Percentiles rank a stretch among this genome's conserved stretches.
Evolutionary conservation across 1,139 yeast species (phyloP).

Genomic region (Saccharomycopsis hybrid): DNA sequence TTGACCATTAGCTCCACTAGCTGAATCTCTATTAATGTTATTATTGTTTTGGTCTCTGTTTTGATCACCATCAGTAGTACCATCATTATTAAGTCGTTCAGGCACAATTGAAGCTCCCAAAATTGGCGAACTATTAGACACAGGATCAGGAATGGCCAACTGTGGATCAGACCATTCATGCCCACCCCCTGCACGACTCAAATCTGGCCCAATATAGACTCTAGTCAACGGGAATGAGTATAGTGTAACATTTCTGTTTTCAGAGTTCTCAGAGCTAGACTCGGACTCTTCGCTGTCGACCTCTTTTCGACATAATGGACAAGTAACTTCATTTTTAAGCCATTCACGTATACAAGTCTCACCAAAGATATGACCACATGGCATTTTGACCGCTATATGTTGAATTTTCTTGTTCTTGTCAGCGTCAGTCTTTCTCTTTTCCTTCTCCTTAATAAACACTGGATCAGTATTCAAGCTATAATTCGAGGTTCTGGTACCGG

Average conservation of each 20-base stretch:
- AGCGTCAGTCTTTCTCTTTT: conserved; percentile 20
- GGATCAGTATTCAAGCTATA: conserved; percentile 11
- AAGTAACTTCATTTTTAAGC: conserved; percentile 61
- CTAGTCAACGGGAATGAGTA: conserved; percentile 16
- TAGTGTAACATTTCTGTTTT: not conserved
- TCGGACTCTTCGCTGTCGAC: conserved; percentile 14
- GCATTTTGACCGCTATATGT: conserved; percentile 66
- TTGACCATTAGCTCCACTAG: not conserved
- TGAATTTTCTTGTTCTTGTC: conserved; percentile 23
- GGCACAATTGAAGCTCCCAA: conserved; percentile 13
- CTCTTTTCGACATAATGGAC: conserved; percentile 58
- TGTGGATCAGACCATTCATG: conserved; percentile 15
- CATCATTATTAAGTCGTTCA: not conserved
- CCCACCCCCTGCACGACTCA: conserved; percentile 13
- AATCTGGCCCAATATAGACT: conserved; percentile 9
- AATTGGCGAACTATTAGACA: conserved; percentile 6
- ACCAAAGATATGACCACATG: conserved; percentile 80
- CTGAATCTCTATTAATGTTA: not conserved
- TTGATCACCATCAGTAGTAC: conserved; percentile 1
- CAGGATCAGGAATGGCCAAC: conserved; percentile 13
- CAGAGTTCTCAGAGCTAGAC: not conserved
- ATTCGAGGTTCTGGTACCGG: not conserved
- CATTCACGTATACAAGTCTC: conserved; percentile 67
- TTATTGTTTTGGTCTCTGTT: conserved; percentile 1
- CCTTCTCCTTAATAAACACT: conserved; percentile 2